A percentile compares a stretch with the other conserved stretches of the same genome.
Conservation (phyloP, 306 rosid genomes). For the Castanea sativa region DNA sequence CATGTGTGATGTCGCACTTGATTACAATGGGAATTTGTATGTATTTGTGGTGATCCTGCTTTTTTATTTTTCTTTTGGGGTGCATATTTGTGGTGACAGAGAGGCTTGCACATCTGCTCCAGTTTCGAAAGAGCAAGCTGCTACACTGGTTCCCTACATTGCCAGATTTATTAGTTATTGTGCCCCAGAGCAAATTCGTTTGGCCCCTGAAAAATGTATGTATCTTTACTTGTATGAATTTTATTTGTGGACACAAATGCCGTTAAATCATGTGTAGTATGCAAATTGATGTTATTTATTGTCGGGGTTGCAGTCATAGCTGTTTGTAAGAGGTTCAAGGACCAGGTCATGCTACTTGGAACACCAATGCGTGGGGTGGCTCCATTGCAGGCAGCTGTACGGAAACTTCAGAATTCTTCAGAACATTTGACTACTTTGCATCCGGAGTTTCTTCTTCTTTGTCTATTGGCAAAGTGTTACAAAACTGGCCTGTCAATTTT, state of each 20-base stretch:
- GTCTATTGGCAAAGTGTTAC: slow-evolving; percentile 80
- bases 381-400: slow-evolving; percentile 69
- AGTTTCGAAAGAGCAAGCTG: slow-evolving; percentile 55
- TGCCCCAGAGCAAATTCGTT: slow-evolving; percentile 63
- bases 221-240: background rate
- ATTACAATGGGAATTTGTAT: background rate
- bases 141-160: slow-evolving; percentile 37
- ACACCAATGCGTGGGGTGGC: slow-evolving; percentile 87
- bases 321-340: slow-evolving; percentile 81
- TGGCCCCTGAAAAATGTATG: slow-evolving; percentile 82
- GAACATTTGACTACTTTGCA: slow-evolving; percentile 81
- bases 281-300: slow-evolving; percentile 8
- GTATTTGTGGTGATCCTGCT: background rate
- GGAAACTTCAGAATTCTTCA: slow-evolving; percentile 63
- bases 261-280: background rate
- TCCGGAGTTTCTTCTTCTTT: slow-evolving; percentile 83
- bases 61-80: background rate
- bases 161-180: slow-evolving; percentile 59
- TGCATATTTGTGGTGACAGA: slow-evolving; percentile 42
- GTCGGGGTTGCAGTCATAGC: slow-evolving; percentile 50
- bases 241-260: background rate
- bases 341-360: slow-evolving; percentile 62
- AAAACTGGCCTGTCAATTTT: slow-evolving; percentile 77
- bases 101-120: slow-evolving; percentile 58
- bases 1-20: background rate